Conservation (phyloP, 2,329 filamentous ascomycete genomes). For the Paecilomyces fulvus region DNA sequence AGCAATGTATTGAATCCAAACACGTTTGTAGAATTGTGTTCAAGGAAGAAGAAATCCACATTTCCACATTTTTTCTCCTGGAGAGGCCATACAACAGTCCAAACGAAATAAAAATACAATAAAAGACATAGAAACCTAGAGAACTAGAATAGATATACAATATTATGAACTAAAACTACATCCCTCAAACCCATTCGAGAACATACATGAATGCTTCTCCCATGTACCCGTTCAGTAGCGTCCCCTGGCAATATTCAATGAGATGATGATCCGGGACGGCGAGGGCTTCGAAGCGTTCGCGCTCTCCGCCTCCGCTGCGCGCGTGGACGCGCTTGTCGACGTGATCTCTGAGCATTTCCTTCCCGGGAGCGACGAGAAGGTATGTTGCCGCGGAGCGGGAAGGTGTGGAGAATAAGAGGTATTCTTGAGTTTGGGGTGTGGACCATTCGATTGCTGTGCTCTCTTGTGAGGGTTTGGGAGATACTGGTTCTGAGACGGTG, state of each 20-base stretch:
- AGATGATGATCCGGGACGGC: constrained; percentile 16
- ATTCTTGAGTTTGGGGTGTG: constrained; percentile 17
- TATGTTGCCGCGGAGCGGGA: constrained; percentile 10
- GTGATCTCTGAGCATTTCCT: constrained; percentile 17
- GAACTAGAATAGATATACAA: neutral
- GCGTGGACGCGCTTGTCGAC: constrained; percentile 18
- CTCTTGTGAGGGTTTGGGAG: neutral
- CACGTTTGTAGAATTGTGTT: too few relatives aligned
- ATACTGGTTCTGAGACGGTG: neutral
- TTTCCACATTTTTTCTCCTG: neutral
- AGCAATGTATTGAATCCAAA: too few relatives aligned
- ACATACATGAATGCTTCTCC: constrained; percentile 24
- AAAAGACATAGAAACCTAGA: neutral
- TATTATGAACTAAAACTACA: neutral
- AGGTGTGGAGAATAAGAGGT: constrained; percentile 9
- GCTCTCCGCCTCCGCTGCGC: constrained; percentile 13
- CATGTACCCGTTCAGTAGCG: constrained; percentile 16
- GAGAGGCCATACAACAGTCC: neutral
- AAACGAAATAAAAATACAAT: neutral
- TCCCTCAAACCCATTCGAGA: constrained; percentile 20
- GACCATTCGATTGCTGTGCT: constrained; percentile 11
- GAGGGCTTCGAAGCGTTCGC: constrained; percentile 14
- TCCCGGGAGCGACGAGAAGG: constrained; percentile 18
- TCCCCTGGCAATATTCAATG: constrained; percentile 22
- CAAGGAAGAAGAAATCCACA: neutral